Conservation (phyloP, 768 basidiomycete genomes). For the Panaeolus cyanescens region DNA sequence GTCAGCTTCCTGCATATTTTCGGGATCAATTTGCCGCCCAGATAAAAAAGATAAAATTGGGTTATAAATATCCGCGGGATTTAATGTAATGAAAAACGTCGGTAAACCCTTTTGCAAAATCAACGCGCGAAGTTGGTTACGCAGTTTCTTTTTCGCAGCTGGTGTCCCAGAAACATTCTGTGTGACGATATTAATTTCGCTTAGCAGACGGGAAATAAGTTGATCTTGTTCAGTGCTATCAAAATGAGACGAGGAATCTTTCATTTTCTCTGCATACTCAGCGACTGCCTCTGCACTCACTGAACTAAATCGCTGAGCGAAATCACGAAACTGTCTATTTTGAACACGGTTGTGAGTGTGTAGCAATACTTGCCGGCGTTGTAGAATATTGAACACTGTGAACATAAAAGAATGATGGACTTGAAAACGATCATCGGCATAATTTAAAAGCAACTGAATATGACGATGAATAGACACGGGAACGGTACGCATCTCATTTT, state of each 20-base stretch:
- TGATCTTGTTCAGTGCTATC: too few species aligned
- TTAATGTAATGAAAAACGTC: conserved; percentile 44
- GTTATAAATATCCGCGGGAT: conserved; percentile 43
- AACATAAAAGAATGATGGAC: conserved; percentile 42
- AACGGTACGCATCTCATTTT: conserved; percentile 18
- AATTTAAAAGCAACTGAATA: not conserved
- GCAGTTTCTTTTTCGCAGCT: conserved; percentile 19
- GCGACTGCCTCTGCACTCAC: not conserved
- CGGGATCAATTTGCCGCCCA: conserved; percentile 36
- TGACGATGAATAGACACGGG: not conserved
- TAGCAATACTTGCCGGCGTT: conserved; percentile 24
- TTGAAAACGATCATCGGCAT: conserved; percentile 26
- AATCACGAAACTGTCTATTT: not conserved
- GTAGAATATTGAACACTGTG: conserved; percentile 42
- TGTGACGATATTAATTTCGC: conserved; percentile 8
- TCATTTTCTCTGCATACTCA: too few species aligned
- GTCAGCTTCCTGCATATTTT: conserved; percentile 26
- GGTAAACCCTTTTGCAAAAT: conserved; percentile 36
- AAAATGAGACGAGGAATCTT: too few species aligned
- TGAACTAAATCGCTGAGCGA: not conserved
- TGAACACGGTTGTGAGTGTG: not conserved
- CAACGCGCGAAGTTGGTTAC: conserved; percentile 41
- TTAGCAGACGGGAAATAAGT: conserved; percentile 11
- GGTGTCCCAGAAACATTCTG: conserved; percentile 4
- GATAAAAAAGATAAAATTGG: conserved; percentile 41